A percentile compares a stretch with the other conserved stretches of the same genome.
Conservation (phyloP, 441 rosid species). For the Pelargonium myrrhifolium region DNA sequence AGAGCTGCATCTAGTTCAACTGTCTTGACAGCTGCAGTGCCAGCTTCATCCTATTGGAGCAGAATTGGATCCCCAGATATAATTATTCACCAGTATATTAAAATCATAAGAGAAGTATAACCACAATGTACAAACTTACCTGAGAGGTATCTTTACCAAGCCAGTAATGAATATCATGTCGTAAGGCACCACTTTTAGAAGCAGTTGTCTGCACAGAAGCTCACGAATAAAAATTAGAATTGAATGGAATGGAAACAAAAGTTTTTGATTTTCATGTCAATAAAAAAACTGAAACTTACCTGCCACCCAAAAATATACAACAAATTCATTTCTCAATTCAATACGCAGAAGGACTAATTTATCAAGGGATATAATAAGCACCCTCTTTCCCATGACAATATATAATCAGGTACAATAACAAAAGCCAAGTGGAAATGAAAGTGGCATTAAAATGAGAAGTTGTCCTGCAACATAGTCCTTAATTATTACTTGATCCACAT, state of each 20-base stretch:
- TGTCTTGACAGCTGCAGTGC: conserved; percentile 96
- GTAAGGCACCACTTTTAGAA: conserved; percentile 78
- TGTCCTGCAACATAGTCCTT: not conserved
- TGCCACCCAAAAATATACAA: not conserved
- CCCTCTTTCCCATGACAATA: not conserved
- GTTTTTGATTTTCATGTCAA: conserved; percentile 21
- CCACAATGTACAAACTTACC: conserved; percentile 35
- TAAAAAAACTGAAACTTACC: not conserved
- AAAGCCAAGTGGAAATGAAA: not conserved
- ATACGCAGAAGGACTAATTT: not conserved
- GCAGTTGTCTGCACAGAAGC: conserved; percentile 53
- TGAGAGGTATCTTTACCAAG: conserved; percentile 96
- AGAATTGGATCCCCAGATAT: not conserved
- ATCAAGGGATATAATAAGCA: not conserved
- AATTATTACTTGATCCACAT: not conserved
- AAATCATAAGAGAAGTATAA: conserved; percentile 3
- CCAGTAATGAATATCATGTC: conserved; percentile 93
- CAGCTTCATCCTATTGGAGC: conserved; percentile 75
- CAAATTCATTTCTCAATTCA: not conserved
- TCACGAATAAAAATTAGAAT: conserved; percentile 32
- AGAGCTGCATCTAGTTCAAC: conserved; percentile 91
- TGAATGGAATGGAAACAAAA: conserved; percentile 38
- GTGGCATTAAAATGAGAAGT: not conserved
- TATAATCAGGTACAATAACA: not conserved
- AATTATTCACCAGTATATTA: not conserved